A percentile compares a stretch with the other conserved stretches of the same genome.
These are phyloP conservation scores for Tuctoria greenei DNA, from an alignment of 176 grass and related monocot species.

Conservation along the genomic window DNA sequence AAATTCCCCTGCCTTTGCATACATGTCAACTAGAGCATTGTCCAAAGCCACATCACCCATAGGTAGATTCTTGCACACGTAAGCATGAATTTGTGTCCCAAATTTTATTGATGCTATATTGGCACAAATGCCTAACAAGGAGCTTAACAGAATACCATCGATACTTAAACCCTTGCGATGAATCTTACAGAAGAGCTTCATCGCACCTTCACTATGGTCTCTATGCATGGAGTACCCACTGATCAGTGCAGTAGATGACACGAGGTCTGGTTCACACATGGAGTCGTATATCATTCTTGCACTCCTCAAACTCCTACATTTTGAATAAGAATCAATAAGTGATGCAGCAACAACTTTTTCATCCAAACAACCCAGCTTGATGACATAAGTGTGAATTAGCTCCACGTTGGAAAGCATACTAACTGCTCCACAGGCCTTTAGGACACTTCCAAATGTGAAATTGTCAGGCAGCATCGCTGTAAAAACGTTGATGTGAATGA, in stretches of 20 bases:
- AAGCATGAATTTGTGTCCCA: conserved; percentile 76
- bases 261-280: conserved; percentile 51
- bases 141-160: conserved; percentile 65
- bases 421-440: conserved; percentile 55
- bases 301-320: conserved; percentile 55
- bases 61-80: conserved; percentile 48
- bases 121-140: conserved; percentile 68
- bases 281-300: conserved; percentile 59
- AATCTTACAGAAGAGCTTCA: conserved; percentile 64
- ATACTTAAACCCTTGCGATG: conserved; percentile 38
- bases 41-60: conserved; percentile 55
- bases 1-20: conserved; percentile 74
- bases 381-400: conserved; percentile 54
- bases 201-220: conserved; percentile 47
- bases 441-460: conserved; percentile 70
- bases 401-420: conserved; percentile 37
- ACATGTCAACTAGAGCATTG: conserved; percentile 90
- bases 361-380: conserved; percentile 61
- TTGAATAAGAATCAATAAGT: conserved; percentile 72
- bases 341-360: conserved; percentile 54
- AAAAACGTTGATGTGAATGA: conserved; percentile 3
- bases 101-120: conserved; percentile 51
- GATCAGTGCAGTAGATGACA: conserved; percentile 74
- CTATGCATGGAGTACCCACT: conserved; percentile 62
- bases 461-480: conserved; percentile 68